A percentile compares a stretch with the other conserved stretches of the same genome.
Evolutionary conservation across 208 protist genomes (phyloP).

Genomic region (Leishmania turanica): DNA sequence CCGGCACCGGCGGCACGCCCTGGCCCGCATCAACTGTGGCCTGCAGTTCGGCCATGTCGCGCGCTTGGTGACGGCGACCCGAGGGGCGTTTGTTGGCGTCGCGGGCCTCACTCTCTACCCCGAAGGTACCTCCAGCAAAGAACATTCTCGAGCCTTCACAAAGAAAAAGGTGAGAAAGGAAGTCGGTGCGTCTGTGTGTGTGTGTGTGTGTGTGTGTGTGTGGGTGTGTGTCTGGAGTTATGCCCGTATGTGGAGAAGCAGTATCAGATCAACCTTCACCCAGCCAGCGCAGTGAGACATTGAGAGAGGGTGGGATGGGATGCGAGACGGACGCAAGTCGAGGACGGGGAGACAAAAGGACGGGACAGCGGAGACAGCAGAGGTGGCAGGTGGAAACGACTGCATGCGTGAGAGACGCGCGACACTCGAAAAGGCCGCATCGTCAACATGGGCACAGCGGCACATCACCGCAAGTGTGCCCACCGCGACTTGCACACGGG

Average conservation of each 20-base stretch:
- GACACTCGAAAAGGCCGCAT: not conserved
- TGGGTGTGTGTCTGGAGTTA: conserved; percentile 12
- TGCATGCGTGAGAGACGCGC: not conserved
- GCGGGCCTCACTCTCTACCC: conserved; percentile 50
- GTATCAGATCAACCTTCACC: not conserved
- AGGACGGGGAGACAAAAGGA: not conserved
- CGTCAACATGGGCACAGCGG: not conserved
- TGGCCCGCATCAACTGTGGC: conserved; percentile 4
- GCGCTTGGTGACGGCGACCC: conserved; percentile 62
- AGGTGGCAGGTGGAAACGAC: not conserved
- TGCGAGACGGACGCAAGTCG: not conserved
- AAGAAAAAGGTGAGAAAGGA: not conserved
- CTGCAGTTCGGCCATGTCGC: conserved; percentile 49
- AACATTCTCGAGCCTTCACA: conserved; percentile 13
- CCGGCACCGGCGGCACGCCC: not conserved
- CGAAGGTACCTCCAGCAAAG: conserved; percentile 39
- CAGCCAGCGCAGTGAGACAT: not conserved
- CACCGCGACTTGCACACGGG: not conserved
- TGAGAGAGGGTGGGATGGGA: not conserved
- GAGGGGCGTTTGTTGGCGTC: conserved; percentile 38
- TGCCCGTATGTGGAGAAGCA: not conserved
- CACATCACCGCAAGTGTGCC: not conserved
- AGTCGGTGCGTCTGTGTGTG: conserved; percentile 1
- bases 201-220: conserved; percentile 7
- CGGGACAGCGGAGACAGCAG: not conserved